Percentiles rank a stretch among this genome's conserved stretches.
These are phyloP conservation scores for Globisporangium nodosum DNA, from an alignment of 352 stramenopile genomes.

Conservation along the genomic window DNA sequence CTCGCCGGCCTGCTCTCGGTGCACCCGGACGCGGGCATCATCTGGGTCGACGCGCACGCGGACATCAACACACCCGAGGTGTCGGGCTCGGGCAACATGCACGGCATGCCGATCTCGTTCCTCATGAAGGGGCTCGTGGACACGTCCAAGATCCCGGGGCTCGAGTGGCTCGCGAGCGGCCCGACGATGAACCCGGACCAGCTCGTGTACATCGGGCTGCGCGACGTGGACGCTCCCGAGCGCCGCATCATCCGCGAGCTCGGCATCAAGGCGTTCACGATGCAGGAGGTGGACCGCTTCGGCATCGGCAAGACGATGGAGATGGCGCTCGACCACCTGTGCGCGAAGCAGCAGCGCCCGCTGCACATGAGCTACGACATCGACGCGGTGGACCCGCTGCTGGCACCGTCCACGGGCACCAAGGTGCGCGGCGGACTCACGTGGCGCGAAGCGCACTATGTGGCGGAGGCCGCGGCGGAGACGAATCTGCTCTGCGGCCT, in stretches of 20 bases:
- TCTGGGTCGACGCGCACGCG: constrained; percentile 98
- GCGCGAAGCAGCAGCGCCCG: constrained; percentile 79
- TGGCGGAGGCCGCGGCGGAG: constrained; percentile 90
- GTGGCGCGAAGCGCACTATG: constrained; percentile 96
- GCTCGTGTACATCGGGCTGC: constrained; percentile 95
- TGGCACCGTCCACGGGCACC: constrained; percentile 95
- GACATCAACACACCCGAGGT: constrained; percentile 96
- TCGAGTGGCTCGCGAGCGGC: constrained; percentile 90
- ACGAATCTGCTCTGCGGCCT: constrained; percentile 86
- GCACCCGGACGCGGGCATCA: constrained; percentile 91
- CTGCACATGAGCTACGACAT: constrained; percentile 98
- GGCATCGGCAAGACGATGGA: constrained; percentile 97
- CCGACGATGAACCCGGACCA: constrained; percentile 77
- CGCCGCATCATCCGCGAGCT: constrained; percentile 87
- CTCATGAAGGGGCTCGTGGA: constrained; percentile 91
- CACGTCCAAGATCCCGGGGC: constrained; percentile 86
- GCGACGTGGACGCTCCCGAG: constrained; percentile 92
- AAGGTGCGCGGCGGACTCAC: constrained; percentile 93
- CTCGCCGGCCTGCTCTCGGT: constrained; percentile 89
- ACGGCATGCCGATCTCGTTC: constrained; percentile 97
- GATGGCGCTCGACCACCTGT: constrained; percentile 93
- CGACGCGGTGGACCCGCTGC: constrained; percentile 93
- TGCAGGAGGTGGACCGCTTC: constrained; percentile 96
- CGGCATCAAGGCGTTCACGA: constrained; percentile 94
- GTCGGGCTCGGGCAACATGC: constrained; percentile 94